These are phyloP conservation scores for Talaromyces sp. DNA, from an alignment of 2,329 filamentous ascomycete species.

Conservation along the genomic window DNA sequence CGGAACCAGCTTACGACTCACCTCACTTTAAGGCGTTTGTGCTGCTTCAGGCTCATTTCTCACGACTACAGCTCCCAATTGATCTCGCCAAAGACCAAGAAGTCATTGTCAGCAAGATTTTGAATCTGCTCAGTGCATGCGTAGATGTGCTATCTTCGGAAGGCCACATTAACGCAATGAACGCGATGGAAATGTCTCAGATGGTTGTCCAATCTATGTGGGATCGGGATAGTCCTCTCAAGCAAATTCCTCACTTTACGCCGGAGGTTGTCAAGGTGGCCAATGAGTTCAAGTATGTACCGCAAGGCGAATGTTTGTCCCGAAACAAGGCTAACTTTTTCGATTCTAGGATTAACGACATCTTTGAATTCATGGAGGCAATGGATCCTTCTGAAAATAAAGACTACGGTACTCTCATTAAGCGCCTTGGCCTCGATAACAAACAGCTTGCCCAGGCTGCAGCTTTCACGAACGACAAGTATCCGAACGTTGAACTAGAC, in stretches of 20 bases:
- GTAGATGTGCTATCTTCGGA: constrained; percentile 95
- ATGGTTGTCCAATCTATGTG: constrained; percentile 99
- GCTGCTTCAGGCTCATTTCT: constrained; percentile 95
- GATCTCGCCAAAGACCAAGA: constrained; percentile 96
- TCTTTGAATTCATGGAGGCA: constrained; percentile 97
- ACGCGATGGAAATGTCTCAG: constrained; percentile 97
- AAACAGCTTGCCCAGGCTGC: constrained; percentile 83
- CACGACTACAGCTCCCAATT: constrained; percentile 90
- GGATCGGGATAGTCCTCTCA: constrained; percentile 93
- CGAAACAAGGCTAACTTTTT: constrained; percentile 13
- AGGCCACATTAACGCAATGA: constrained; percentile 94
- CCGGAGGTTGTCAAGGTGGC: constrained; percentile 77
- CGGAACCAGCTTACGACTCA: constrained; percentile 78
- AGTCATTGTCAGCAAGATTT: constrained; percentile 72
- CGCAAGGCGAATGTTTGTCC: constrained; percentile 18
- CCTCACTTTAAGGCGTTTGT: constrained; percentile 98
- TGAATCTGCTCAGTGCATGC: constrained; percentile 82
- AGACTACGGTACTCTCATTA: constrained; percentile 70
- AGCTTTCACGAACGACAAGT: constrained; percentile 91
- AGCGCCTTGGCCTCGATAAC: constrained; percentile 72
- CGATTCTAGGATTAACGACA: constrained; percentile 70
- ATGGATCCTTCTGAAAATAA: constrained; percentile 95
- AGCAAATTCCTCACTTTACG: constrained; percentile 94
- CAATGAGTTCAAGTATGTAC: constrained; percentile 66
- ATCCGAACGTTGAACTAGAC: constrained; percentile 89